Conservation (phyloP, 2,329 filamentous ascomycete species). For the Aureobasidium sp. region DNA sequence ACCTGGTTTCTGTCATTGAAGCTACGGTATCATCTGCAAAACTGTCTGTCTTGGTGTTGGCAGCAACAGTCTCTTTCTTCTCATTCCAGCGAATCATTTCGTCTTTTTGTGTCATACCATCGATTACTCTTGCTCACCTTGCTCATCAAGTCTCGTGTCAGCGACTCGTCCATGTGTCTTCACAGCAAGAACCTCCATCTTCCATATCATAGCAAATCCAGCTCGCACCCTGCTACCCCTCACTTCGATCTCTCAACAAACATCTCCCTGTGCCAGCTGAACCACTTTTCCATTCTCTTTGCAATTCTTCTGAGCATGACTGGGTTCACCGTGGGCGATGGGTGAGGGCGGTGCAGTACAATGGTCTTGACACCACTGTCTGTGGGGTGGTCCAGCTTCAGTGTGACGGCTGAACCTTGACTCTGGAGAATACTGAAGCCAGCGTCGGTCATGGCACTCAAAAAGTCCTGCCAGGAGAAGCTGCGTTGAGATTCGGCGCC, state of each 20-base stretch:
- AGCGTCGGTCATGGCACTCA: slow-evolving; percentile 16
- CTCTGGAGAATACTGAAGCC: slow-evolving; percentile 16
- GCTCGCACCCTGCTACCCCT: neutral
- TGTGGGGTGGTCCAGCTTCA: neutral
- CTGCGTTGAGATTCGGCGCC: neutral
- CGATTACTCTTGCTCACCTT: too few relatives aligned
- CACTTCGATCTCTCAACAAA: slow-evolving; percentile 18
- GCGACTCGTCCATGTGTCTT: neutral
- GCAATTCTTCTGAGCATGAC: slow-evolving; percentile 25
- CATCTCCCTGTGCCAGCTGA: slow-evolving; percentile 21
- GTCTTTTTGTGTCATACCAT: neutral
- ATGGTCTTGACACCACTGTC: neutral
- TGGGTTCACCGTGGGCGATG: slow-evolving; percentile 21
- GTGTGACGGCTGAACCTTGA: slow-evolving; percentile 17
- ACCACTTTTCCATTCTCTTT: slow-evolving; percentile 25
- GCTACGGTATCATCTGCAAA: neutral
- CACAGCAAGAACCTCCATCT: neutral
- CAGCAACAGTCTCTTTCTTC: neutral
- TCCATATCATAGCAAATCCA: neutral
- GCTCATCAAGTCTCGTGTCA: neutral
- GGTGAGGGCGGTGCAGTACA: slow-evolving; percentile 26
- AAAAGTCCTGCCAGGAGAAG: slow-evolving; percentile 17
- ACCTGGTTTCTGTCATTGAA: neutral
- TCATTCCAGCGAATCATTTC: neutral
- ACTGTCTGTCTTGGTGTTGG: neutral